Percentiles rank a stretch among this genome's conserved stretches.
These are phyloP conservation scores for Curvularia eragrostidis DNA, from an alignment of 2,329 filamentous ascomycete species.

Conservation along the genomic window DNA sequence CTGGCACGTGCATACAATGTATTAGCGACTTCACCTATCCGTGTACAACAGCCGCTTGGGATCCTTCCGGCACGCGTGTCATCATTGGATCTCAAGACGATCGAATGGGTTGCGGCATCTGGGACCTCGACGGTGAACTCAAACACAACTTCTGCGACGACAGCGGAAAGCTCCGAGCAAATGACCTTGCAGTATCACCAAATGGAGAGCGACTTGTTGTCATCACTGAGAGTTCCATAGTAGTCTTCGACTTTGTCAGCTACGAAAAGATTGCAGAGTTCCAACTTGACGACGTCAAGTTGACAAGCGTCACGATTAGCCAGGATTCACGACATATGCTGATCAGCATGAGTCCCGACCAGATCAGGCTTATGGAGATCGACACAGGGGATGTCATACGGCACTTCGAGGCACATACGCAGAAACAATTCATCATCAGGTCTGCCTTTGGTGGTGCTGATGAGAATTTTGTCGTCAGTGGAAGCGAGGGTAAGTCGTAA, in stretches of 20 bases:
- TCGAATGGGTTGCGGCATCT: constrained; percentile 53
- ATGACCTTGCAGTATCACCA: constrained; percentile 82
- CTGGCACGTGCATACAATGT: constrained; percentile 60
- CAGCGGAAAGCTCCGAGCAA: constrained; percentile 69
- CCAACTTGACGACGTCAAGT: constrained; percentile 69
- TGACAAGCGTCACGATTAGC: constrained; percentile 83
- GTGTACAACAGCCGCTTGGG: constrained; percentile 90
- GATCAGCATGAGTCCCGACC: constrained; percentile 78
- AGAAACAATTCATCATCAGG: constrained; percentile 79
- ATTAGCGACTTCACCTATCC: constrained; percentile 79
- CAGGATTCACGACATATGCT: constrained; percentile 81
- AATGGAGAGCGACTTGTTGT: constrained; percentile 82
- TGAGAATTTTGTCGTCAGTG: constrained; percentile 89
- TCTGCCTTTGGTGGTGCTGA: constrained; percentile 86
- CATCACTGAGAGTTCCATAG: constrained; percentile 73
- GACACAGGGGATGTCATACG: constrained; percentile 73
- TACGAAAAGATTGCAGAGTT: constrained; percentile 78
- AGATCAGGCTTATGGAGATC: constrained; percentile 80
- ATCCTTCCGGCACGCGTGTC: constrained; percentile 76
- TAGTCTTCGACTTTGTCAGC: constrained; percentile 82
- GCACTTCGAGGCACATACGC: constrained; percentile 76
- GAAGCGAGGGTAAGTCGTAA: constrained; percentile 77
- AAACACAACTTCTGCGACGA: constrained; percentile 68
- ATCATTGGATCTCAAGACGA: constrained; percentile 66
- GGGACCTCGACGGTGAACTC: constrained; percentile 67